These are phyloP conservation scores for Chiua virens DNA, from an alignment of 768 basidiomycete species.

Conservation along the genomic window DNA sequence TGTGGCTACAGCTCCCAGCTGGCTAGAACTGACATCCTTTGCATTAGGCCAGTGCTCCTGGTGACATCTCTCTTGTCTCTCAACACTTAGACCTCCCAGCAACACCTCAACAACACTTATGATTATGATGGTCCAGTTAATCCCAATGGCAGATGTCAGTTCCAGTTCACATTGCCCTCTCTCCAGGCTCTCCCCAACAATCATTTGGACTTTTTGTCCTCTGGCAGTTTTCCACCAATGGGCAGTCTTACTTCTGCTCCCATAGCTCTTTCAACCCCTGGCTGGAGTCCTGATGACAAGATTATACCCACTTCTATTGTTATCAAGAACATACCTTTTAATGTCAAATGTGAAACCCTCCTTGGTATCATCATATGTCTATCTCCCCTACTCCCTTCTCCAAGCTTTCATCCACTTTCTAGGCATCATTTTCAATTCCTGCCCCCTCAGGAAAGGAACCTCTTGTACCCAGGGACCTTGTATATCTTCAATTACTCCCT, in stretches of 20 bases:
- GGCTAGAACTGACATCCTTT: too few species aligned
- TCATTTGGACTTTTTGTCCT: slow-evolving; percentile 86
- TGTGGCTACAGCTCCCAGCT: too few species aligned
- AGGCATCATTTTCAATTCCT: too few species aligned
- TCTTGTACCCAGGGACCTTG: too few species aligned
- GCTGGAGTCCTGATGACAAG: slow-evolving; percentile 72
- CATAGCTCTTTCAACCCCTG: slow-evolving; percentile 52
- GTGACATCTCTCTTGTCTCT: slow-evolving; percentile 76
- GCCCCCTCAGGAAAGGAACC: too few species aligned
- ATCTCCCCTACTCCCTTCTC: too few species aligned
- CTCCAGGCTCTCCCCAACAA: slow-evolving; percentile 85
- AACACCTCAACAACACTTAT: slow-evolving; percentile 85
- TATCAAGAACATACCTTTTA: slow-evolving; percentile 99
- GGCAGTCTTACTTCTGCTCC: slow-evolving; percentile 43
- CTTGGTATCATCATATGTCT: slow-evolving; percentile 34
- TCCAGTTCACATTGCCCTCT: slow-evolving; percentile 75
- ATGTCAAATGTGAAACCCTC: slow-evolving; percentile 94
- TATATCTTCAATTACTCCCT: slow-evolving; percentile 99
- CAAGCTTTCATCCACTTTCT: too few species aligned
- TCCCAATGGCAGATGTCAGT: slow-evolving; percentile 54
- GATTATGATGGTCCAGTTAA: slow-evolving; percentile 69
- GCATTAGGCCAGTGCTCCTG: slow-evolving; percentile 71
- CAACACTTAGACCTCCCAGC: slow-evolving; percentile 58
- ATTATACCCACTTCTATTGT: slow-evolving; percentile 99
- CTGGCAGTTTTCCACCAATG: slow-evolving; percentile 77